phyloP scores from a whole-genome alignment of 192 early-diverging fungal species.

The Lunasporangiospora selenospora region DNA sequence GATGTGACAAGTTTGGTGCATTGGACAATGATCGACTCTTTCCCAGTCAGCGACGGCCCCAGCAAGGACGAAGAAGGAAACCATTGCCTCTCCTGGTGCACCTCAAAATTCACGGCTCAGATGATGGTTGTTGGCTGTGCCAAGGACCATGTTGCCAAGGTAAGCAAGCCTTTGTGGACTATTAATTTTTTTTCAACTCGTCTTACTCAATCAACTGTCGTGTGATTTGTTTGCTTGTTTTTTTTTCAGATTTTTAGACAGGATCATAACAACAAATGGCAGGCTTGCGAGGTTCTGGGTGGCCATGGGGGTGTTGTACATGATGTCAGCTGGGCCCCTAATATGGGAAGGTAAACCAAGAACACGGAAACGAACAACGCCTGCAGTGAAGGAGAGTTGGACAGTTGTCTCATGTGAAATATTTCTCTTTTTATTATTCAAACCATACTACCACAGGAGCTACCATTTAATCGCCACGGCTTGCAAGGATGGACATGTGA shows the following conservation, averaged over 20 bases:
- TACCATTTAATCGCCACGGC: conserved; percentile 88
- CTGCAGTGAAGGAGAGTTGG: no score
- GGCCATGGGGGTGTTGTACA: conserved; percentile 71
- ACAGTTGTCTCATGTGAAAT: no score
- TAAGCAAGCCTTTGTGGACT: conserved; percentile 32
- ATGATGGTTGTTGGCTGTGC: conserved; percentile 90
- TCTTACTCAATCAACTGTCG: no score
- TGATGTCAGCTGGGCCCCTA: conserved; percentile 76
- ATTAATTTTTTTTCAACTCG: no score
- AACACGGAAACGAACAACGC: no score
- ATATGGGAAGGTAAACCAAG: conserved; percentile 61
- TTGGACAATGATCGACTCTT: conserved; percentile 79
- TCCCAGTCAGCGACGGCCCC: conserved; percentile 59
- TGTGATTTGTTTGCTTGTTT: no score
- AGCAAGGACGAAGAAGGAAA: conserved; percentile 80
- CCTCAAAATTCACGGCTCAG: conserved; percentile 73
- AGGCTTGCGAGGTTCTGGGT: conserved; percentile 56
- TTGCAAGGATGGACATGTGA: conserved; percentile 75
- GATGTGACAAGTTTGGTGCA: conserved; percentile 77
- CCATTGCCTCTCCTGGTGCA: conserved; percentile 89
- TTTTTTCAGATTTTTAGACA: conserved; percentile 61
- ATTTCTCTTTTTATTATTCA: no score
- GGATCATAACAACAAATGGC: conserved; percentile 69
- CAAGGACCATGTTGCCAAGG: conserved; percentile 77
- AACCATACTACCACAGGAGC: no score